Conservation (phyloP, 768 basidiomycete species). For the Termitomyces sp. region DNA sequence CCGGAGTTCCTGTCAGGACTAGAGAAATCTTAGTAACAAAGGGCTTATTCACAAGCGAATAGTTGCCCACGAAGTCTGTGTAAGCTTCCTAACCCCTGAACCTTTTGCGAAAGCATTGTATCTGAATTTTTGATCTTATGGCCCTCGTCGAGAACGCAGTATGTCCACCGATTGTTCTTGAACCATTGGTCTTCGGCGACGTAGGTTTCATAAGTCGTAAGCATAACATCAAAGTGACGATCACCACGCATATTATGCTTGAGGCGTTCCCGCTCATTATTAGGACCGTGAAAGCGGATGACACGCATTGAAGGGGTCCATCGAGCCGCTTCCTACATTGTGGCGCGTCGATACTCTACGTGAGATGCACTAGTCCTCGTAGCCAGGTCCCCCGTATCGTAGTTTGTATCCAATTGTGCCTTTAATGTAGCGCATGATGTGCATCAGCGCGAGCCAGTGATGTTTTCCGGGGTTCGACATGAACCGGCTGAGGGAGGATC, state of each 20-base stretch:
- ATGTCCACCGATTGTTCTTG: conserved; percentile 52
- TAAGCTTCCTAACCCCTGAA: conserved; percentile 50
- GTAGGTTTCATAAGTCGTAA: conserved; percentile 68
- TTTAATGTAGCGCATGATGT: too few species aligned
- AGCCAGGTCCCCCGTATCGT: too few species aligned
- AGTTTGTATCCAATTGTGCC: too few species aligned
- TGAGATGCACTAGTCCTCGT: too few species aligned
- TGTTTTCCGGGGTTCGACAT: too few species aligned
- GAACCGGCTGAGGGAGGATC: too few species aligned
- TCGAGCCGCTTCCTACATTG: conserved; percentile 40
- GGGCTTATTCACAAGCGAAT: too few species aligned
- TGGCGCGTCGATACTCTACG: not conserved
- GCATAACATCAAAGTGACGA: conserved; percentile 46
- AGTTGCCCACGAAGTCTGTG: conserved; percentile 44
- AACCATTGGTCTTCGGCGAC: conserved; percentile 54
- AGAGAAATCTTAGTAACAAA: not conserved
- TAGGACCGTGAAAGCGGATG: conserved; percentile 58
- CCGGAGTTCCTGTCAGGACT: conserved; percentile 72
- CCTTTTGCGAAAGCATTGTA: conserved; percentile 43
- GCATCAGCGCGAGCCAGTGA: too few species aligned
- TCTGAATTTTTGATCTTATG: conserved; percentile 71
- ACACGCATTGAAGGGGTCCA: conserved; percentile 48
- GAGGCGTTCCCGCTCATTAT: conserved; percentile 48
- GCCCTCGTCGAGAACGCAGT: conserved; percentile 60
- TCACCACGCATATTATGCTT: conserved; percentile 35